phyloP scores from a whole-genome alignment of 192 early-diverging fungal genomes.

The Cetraspora pellucida region DNA sequence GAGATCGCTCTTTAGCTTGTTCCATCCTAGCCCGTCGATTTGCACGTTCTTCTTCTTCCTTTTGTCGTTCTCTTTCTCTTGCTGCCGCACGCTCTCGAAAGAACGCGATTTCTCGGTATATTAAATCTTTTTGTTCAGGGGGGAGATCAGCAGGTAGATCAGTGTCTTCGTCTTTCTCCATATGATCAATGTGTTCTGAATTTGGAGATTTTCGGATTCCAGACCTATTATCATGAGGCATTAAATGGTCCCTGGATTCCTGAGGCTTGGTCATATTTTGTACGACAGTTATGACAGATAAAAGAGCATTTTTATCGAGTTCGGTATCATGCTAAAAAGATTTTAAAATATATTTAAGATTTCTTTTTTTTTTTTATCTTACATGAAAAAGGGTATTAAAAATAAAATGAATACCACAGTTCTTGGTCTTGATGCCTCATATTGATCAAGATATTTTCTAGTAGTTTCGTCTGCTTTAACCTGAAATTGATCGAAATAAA shows the following conservation, averaged over 20 bases:
- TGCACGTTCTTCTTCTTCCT: slow-evolving; percentile 51
- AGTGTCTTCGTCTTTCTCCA: slow-evolving; percentile 44
- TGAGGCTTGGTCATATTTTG: slow-evolving; percentile 45
- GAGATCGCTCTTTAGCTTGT: slow-evolving; percentile 37
- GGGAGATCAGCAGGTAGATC: slow-evolving; percentile 54
- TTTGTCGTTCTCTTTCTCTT: slow-evolving; percentile 55
- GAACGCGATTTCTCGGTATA: slow-evolving; percentile 60
- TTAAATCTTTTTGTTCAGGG: slow-evolving; percentile 59
- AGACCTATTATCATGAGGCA: slow-evolving; percentile 14
- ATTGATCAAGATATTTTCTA: slow-evolving; percentile 42
- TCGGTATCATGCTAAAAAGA: slow-evolving; percentile 46
- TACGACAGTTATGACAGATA: slow-evolving; percentile 47
- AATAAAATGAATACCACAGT: slow-evolving; percentile 42
- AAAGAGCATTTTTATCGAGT: slow-evolving; percentile 50
- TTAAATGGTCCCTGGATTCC: slow-evolving; percentile 1
- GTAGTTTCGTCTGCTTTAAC: slow-evolving; percentile 39
- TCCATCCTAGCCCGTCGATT: slow-evolving; percentile 33
- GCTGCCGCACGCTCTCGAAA: slow-evolving; percentile 65
- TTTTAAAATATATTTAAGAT: background rate
- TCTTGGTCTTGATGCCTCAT: slow-evolving; percentile 42
- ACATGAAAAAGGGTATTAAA: background rate
- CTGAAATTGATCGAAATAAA: slow-evolving; percentile 2
- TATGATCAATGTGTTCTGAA: slow-evolving; percentile 25
- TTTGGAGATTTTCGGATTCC: slow-evolving; percentile 10
- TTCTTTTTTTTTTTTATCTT: background rate